Evolutionary conservation across 2,329 filamentous ascomycete species (phyloP).

Genomic region (Colletotrichum phormii): DNA sequence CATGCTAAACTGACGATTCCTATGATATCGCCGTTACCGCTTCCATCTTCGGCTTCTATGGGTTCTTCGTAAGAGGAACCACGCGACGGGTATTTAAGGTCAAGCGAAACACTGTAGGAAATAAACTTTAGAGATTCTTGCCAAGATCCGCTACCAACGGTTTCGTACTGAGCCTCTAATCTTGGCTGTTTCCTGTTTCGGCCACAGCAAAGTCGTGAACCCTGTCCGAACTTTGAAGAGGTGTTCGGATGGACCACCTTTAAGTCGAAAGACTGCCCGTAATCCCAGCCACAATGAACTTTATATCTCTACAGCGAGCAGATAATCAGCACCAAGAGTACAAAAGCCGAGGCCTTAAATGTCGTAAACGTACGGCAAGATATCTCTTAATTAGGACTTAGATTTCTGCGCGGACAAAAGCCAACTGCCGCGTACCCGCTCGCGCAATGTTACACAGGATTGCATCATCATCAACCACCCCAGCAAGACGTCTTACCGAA

Average conservation of each 20-base stretch:
- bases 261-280: too few species aligned
- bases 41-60: too few species aligned
- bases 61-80: too few species aligned
- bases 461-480: slow-evolving; percentile 12
- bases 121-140: background rate
- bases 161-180: background rate
- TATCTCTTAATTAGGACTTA: background rate
- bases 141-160: background rate
- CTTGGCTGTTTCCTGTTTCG: background rate
- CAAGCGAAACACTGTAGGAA: background rate
- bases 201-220: background rate
- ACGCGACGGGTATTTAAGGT: too few species aligned
- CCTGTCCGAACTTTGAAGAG: background rate
- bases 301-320: background rate
- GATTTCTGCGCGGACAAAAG: background rate
- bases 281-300: background rate
- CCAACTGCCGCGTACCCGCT: background rate
- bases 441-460: slow-evolving; percentile 21
- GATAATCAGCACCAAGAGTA: background rate
- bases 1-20: too few species aligned
- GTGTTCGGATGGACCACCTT: background rate
- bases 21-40: too few species aligned
- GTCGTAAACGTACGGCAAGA: background rate
- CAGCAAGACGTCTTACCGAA: background rate
- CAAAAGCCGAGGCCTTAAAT: background rate